Conservation (phyloP, 78 protist species). For the Diacronema lutheri region DNA sequence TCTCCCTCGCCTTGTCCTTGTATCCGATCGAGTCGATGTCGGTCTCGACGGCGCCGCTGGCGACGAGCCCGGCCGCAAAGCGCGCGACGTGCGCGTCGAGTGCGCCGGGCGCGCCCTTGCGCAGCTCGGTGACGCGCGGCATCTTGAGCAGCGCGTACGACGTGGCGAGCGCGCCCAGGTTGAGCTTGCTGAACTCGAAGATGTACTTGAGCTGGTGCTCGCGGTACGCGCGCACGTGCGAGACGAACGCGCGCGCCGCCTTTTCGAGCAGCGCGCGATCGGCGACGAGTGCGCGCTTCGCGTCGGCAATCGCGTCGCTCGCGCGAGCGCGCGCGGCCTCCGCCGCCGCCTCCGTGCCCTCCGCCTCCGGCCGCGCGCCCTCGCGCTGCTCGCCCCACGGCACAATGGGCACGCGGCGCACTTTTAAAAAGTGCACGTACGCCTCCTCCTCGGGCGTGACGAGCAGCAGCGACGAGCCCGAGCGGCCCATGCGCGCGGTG, state of each 20-base stretch:
- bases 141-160: constrained; percentile 42
- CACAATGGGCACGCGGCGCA: not conserved
- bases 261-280: constrained; percentile 52
- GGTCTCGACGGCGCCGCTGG: not conserved
- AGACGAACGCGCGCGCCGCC: constrained; percentile 53
- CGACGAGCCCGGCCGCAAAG: not conserved
- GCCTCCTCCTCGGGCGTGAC: not conserved
- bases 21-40: not conserved
- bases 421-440: not conserved
- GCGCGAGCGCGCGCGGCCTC: not conserved
- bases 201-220: constrained; percentile 72
- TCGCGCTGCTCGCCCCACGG: not conserved
- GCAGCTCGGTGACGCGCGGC: not conserved
- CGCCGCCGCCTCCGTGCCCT: not conserved
- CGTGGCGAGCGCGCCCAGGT: constrained; percentile 47
- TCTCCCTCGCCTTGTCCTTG: constrained; percentile 37
- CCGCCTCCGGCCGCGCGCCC: not conserved
- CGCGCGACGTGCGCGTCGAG: not conserved
- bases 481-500: constrained; percentile 83
- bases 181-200: constrained; percentile 54
- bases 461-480: not conserved
- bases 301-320: too few relatives aligned
- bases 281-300: too few relatives aligned
- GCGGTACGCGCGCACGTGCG: constrained; percentile 73
- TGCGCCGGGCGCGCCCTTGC: not conserved